These are phyloP conservation scores for Sicyos baderoa DNA, from an alignment of 306 rosid genomes.

Conservation along the genomic window DNA sequence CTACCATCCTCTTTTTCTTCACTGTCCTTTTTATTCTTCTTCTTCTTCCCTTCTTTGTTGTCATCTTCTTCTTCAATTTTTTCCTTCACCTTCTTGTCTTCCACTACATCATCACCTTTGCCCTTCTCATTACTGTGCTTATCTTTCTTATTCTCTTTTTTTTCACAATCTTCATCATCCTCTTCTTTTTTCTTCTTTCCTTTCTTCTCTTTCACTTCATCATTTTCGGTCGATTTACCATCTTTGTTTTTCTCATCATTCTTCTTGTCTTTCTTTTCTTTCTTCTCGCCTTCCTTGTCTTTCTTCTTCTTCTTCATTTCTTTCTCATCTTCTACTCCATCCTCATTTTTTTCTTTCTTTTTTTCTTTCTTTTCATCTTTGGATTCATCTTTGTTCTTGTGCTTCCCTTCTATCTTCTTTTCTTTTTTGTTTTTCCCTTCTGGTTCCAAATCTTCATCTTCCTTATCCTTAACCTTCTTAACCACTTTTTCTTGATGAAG, in stretches of 20 bases:
- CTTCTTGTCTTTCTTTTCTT: neutral
- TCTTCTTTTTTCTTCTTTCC: slow-evolving; percentile 5
- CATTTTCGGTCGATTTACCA: slow-evolving; percentile 14
- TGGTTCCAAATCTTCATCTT: neutral
- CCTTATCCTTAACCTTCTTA: slow-evolving; percentile 8
- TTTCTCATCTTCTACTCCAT: neutral
- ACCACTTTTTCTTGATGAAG: slow-evolving; percentile 20
- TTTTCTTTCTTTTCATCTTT: neutral
- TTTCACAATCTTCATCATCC: too few species aligned
- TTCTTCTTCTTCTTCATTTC: slow-evolving; percentile 19
- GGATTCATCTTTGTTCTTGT: slow-evolving; percentile 1
- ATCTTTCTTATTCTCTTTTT: neutral
- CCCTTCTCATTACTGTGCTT: neutral
- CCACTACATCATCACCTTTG: neutral
- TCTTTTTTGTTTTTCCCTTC: slow-evolving; percentile 16
- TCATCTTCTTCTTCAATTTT: neutral
- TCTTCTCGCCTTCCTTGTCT: neutral
- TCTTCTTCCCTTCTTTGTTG: too few species aligned
- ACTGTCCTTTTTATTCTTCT: neutral
- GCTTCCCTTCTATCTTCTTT: slow-evolving; percentile 21
- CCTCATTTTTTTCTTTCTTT: slow-evolving; percentile 14
- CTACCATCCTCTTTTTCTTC: neutral
- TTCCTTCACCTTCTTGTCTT: slow-evolving; percentile 17
- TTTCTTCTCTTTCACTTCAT: slow-evolving; percentile 7
- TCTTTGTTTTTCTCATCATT: neutral